Conservation (phyloP, 2,329 filamentous ascomycete species). For the Metarhizium album region DNA sequence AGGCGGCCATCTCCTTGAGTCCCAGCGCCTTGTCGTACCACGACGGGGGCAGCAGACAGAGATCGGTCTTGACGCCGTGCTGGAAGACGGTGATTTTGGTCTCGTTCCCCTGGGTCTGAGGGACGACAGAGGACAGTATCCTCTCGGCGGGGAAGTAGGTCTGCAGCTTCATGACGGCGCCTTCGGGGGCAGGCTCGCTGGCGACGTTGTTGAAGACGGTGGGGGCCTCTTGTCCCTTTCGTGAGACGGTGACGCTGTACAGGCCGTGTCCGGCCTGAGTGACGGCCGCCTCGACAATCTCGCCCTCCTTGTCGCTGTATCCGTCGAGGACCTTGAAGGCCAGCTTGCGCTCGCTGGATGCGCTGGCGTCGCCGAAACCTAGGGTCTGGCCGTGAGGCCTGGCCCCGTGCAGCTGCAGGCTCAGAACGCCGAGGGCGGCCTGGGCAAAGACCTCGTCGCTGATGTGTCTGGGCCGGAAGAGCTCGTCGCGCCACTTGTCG, state of each 20-base stretch:
- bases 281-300: constrained; percentile 44
- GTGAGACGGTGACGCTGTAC: constrained; percentile 35
- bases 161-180: constrained; percentile 21
- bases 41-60: constrained; percentile 48
- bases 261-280: constrained; percentile 36
- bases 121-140: constrained; percentile 67
- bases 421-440: constrained; percentile 67
- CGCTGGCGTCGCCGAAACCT: constrained; percentile 39
- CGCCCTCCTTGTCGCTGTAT: constrained; percentile 51
- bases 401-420: constrained; percentile 31
- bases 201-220: constrained; percentile 35
- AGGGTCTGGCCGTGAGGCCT: constrained; percentile 39
- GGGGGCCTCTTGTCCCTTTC: constrained; percentile 27
- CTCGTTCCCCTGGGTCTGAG: constrained; percentile 38
- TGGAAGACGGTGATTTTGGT: constrained; percentile 70
- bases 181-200: constrained; percentile 23
- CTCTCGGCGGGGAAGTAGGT: constrained; percentile 71
- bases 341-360: constrained; percentile 34
- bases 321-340: constrained; percentile 49
- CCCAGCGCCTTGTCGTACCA: constrained; percentile 88
- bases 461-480: constrained; percentile 56
- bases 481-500: constrained; percentile 68
- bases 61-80: constrained; percentile 47
- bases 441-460: constrained; percentile 72
- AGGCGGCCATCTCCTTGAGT: constrained; percentile 67